A percentile compares a stretch with the other conserved stretches of the same genome.
phyloP scores from a whole-genome alignment of 164 flowering plant genomes.

The Kingdonia uniflora region DNA sequence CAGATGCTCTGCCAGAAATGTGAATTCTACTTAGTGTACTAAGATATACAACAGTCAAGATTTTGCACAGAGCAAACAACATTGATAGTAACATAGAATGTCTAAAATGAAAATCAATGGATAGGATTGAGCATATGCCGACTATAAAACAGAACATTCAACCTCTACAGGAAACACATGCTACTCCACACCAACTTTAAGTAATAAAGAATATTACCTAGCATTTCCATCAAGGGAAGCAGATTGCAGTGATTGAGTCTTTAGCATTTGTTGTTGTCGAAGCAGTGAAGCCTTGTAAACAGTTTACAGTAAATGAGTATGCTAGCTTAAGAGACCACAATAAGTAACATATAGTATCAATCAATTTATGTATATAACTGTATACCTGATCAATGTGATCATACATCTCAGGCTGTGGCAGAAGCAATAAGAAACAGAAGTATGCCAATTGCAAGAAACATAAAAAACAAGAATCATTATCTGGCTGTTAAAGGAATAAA shows the following conservation, averaged over 20 bases:
- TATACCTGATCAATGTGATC: constrained; percentile 63
- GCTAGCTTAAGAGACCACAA: neutral
- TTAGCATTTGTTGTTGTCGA: constrained; percentile 71
- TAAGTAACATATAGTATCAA: neutral
- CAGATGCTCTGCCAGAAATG: constrained; percentile 98
- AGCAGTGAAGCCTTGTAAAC: constrained; percentile 33
- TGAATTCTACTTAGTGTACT: constrained; percentile 58
- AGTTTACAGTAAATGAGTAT: neutral
- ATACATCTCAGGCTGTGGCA: constrained; percentile 44
- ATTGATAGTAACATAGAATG: neutral
- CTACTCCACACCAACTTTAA: constrained; percentile 1
- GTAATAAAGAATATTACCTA: constrained; percentile 45
- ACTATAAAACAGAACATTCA: neutral
- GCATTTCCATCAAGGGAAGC: constrained; percentile 55
- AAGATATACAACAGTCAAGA: constrained; percentile 17
- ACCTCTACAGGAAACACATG: constrained; percentile 1
- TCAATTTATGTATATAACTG: no score
- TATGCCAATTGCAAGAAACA: neutral
- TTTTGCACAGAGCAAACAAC: no score
- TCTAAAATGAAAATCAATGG: neutral
- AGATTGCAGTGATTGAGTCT: constrained; percentile 57
- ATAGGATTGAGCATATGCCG: constrained; percentile 7
- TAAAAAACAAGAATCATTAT: neutral
- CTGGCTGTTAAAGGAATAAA: constrained; percentile 4
- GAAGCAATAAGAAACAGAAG: constrained; percentile 1